phyloP scores from a whole-genome alignment of 176 grass and related monocot genomes.

The Thinopyrum elongatum region DNA sequence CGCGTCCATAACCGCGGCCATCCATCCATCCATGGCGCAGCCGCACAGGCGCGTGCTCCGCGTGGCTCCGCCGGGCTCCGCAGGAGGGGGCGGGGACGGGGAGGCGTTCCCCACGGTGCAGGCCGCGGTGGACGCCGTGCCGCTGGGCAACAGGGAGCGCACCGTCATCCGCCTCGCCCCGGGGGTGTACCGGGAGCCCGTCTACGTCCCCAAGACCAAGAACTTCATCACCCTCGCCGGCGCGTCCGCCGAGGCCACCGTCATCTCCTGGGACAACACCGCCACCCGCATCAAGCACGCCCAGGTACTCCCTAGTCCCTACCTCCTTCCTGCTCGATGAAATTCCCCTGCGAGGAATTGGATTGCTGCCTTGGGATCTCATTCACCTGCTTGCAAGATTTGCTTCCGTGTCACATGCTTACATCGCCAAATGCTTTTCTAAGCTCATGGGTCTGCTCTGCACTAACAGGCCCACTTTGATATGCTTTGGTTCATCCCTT shows the following conservation, averaged over 20 bases:
- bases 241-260: slow-evolving; percentile 56
- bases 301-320: slow-evolving; percentile 41
- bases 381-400: not conserved
- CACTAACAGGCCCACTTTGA: not conserved
- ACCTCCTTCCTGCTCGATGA: slow-evolving; percentile 24
- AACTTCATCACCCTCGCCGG: slow-evolving; percentile 84
- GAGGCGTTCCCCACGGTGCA: slow-evolving; percentile 66
- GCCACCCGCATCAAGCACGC: slow-evolving; percentile 78
- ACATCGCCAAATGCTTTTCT: not conserved
- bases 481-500: not conserved
- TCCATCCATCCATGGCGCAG: slow-evolving; percentile 34
- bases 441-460: slow-evolving; percentile 2
- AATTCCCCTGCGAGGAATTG: not conserved
- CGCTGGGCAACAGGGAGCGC: slow-evolving; percentile 67
- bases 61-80: slow-evolving; percentile 55
- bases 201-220: slow-evolving; percentile 91
- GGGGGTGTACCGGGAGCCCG: slow-evolving; percentile 72
- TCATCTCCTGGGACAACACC: slow-evolving; percentile 92
- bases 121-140: slow-evolving; percentile 86
- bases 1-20: not conserved
- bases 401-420: not conserved
- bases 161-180: slow-evolving; percentile 72
- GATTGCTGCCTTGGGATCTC: not conserved
- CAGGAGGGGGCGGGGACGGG: slow-evolving; percentile 1
- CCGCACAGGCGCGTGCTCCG: slow-evolving; percentile 43